A percentile compares a stretch with the other conserved stretches of the same genome.
Conservation (phyloP, 2,329 filamentous ascomycete species). For the Microcyclosporella mali region DNA sequence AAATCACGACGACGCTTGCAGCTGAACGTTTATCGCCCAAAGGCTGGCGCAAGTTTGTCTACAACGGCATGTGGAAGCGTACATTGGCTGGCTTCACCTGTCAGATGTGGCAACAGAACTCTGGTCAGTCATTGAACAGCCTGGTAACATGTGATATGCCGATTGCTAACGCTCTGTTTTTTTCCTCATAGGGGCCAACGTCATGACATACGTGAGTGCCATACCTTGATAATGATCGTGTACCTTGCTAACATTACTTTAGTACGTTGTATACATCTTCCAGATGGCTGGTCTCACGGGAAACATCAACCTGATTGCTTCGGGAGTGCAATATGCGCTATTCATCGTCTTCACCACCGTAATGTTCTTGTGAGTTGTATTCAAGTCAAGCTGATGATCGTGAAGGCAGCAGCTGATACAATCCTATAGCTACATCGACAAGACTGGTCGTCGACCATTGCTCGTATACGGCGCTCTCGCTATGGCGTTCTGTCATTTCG, state of each 20-base stretch:
- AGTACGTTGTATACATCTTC: conserved; percentile 58
- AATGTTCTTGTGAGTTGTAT: conserved; percentile 31
- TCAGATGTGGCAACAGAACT: conserved; percentile 52
- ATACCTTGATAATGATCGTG: neutral
- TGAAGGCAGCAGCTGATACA: neutral
- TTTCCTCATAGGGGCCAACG: neutral
- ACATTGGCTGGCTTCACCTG: conserved; percentile 52
- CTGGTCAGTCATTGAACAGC: conserved; percentile 30
- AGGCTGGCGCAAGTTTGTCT: conserved; percentile 42
- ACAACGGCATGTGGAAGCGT: conserved; percentile 54
- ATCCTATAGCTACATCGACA: conserved; percentile 34
- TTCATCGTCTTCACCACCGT: conserved; percentile 38
- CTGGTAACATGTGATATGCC: conserved; percentile 11
- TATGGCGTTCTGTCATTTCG: conserved; percentile 81
- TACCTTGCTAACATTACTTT: conserved; percentile 37
- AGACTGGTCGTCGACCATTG: conserved; percentile 35
- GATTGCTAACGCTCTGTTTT: neutral
- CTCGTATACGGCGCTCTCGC: conserved; percentile 66
- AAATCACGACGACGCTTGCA: conserved; percentile 39
- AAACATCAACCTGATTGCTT: conserved; percentile 43
- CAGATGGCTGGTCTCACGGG: conserved; percentile 52
- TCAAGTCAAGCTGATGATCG: neutral
- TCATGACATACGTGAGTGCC: conserved; percentile 9
- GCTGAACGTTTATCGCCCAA: conserved; percentile 36
- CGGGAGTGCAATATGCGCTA: conserved; percentile 38